These are phyloP conservation scores for Malus asiatica DNA, from an alignment of 306 rosid genomes.

Conservation along the genomic window DNA sequence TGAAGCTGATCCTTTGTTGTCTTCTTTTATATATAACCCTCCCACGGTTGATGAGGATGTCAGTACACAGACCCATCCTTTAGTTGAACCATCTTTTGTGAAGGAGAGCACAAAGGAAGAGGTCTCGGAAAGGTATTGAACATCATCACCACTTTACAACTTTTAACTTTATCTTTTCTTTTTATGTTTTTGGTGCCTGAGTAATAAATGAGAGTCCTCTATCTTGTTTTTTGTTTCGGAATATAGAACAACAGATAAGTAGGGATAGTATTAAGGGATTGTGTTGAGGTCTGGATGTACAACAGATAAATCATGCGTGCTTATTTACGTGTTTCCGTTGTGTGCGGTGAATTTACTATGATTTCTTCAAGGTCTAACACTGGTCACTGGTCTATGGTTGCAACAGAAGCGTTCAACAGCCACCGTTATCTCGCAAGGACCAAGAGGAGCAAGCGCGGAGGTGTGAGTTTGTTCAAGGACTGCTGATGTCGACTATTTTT, in stretches of 20 bases:
- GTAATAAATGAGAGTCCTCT: background rate
- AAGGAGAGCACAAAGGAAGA: slow-evolving; percentile 43
- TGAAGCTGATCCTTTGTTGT: slow-evolving; percentile 77
- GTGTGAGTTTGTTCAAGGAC: slow-evolving; percentile 71
- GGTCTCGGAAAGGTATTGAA: slow-evolving; percentile 37
- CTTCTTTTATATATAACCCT: slow-evolving; percentile 72
- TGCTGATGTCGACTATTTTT: slow-evolving; percentile 66
- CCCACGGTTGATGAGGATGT: slow-evolving; percentile 31
- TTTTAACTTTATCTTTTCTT: too few relatives aligned
- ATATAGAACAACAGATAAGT: background rate
- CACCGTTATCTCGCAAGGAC: slow-evolving; percentile 47
- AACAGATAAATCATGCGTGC: background rate
- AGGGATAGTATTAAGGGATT: background rate
- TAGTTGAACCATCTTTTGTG: slow-evolving; percentile 28
- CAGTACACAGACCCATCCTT: slow-evolving; percentile 30
- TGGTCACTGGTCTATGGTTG: slow-evolving; percentile 5
- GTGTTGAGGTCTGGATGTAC: background rate
- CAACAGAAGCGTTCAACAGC: slow-evolving; percentile 44
- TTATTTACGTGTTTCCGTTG: background rate
- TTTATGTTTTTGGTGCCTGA: background rate
- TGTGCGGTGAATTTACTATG: background rate
- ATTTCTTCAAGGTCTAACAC: background rate
- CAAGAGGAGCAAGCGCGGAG: slow-evolving; percentile 60
- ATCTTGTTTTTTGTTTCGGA: too few relatives aligned
- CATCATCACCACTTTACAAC: background rate